A percentile compares a stretch with the other conserved stretches of the same genome.
These are phyloP conservation scores for Lycium ferocissimum DNA, from an alignment of 257 asterid species.

Conservation along the genomic window DNA sequence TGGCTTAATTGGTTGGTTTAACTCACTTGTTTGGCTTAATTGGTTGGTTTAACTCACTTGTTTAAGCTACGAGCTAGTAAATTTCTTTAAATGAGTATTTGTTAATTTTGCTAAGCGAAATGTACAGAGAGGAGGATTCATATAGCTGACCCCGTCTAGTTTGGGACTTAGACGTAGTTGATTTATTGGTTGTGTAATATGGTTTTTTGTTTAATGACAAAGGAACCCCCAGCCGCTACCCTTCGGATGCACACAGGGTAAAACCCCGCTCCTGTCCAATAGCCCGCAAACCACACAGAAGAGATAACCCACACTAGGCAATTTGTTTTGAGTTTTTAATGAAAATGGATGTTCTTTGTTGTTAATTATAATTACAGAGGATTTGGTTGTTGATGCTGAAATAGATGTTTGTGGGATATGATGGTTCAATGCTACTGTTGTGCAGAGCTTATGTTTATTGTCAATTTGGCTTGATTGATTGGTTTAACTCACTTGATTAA, in stretches of 20 bases:
- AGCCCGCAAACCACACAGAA: no score
- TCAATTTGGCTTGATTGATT: neutral
- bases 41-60: neutral
- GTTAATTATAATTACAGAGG: neutral
- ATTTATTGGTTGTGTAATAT: neutral
- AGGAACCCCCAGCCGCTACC: no score
- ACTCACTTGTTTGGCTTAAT: constrained; percentile 13
- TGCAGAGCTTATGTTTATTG: neutral
- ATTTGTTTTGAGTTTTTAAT: no score
- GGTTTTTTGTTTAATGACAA: neutral
- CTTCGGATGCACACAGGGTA: no score
- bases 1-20: no score
- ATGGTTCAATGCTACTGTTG: neutral
- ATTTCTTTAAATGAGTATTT: neutral
- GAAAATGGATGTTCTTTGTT: neutral
- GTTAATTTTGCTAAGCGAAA: neutral
- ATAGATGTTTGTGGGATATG: neutral
- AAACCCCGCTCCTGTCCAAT: no score
- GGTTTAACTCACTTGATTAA: neutral
- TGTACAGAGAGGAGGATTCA: neutral
- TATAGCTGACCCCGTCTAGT: neutral
- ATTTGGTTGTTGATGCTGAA: neutral
- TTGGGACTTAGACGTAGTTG: neutral
- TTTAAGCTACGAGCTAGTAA: neutral
- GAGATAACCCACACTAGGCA: no score